Base-by-base conservation (phyloP, 2,329 filamentous ascomycete genomes). In the Zymoseptoria ardabiliae region DNA sequence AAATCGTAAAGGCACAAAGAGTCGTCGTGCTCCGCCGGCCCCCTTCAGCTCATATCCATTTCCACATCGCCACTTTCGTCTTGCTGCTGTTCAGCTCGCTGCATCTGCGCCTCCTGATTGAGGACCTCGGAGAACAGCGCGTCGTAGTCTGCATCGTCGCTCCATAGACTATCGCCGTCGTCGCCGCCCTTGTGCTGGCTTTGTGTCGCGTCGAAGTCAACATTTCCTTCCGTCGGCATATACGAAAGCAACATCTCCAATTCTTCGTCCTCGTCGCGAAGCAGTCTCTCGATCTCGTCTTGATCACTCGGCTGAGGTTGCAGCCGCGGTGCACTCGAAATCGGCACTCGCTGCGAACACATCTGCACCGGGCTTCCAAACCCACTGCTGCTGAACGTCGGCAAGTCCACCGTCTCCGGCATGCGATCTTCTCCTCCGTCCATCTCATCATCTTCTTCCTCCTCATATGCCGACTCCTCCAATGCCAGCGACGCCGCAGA, bases 41-140 rank as follows among this genome's bases (percentile, higher is more conserved):
- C 20, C 28, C 3, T 11, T 67, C 61, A 69, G 25, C 64, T 66
- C 63, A 68, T 58, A 58, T 70, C 67, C 66, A 69, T 72, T 70
- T 74, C 64, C 74, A 74, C 64, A 67, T 69, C 54, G 72, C 66
- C 45, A 64, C 64, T 25, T 64, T 59, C 19, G 64, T 63, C 51
- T 70, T 56, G 63, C 22, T 60, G 51, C 63, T 61, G 21, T 54
- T 59, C 35, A 35, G 19, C 35, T 35, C 4, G 54, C 65, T 49
- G 13, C 23, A 19, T 28, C 53, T 67, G 60, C 13, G 73, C 68
- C 53, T 80, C 75, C 61, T 79, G 74, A n/a, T 81, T 77, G 55
- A 84, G 72, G 45, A 89, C 70, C 65, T 90, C 85, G 76, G 84
- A 82, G 70, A 96, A 85, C 7, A 86, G 74, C 62, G 75, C 75